Percentiles rank a stretch among this genome's conserved stretches.
These are phyloP conservation scores for Astrothelium macrocarpum DNA, from an alignment of 495 filamentous ascomycete genomes.

Conservation along the genomic window DNA sequence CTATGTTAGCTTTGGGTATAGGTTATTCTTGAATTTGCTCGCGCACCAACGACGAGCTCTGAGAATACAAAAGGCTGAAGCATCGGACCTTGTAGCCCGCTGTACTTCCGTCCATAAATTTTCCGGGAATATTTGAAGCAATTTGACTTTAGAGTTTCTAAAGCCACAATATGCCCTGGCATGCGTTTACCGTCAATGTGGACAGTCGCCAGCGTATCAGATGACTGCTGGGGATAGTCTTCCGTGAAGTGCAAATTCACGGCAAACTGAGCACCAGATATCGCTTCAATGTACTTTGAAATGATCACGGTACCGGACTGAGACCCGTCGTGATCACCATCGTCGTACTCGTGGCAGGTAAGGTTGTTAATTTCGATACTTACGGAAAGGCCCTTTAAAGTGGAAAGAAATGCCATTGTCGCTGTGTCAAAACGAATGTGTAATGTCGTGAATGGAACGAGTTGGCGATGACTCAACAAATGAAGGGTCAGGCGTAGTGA, in stretches of 20 bases:
- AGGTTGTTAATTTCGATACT: constrained; percentile 1
- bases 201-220: neutral
- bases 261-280: constrained; percentile 8
- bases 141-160: neutral
- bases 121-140: too few species aligned
- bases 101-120: neutral
- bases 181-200: constrained; percentile 1
- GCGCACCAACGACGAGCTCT: neutral
- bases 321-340: neutral
- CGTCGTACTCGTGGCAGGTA: constrained; percentile 9
- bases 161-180: neutral
- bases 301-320: neutral
- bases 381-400: constrained; percentile 3
- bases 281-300: constrained; percentile 11
- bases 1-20: neutral
- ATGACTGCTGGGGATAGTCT: neutral
- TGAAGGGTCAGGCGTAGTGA: neutral
- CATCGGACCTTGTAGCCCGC: neutral
- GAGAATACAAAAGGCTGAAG: neutral
- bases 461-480: neutral
- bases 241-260: neutral
- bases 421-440: too few species aligned
- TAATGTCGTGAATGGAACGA: neutral
- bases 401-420: constrained; percentile 8
- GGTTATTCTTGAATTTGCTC: neutral